A percentile compares a stretch with the other conserved stretches of the same genome.
Conservation (phyloP, 495 filamentous ascomycete species). For the Hypomontagnella monticulosa region DNA sequence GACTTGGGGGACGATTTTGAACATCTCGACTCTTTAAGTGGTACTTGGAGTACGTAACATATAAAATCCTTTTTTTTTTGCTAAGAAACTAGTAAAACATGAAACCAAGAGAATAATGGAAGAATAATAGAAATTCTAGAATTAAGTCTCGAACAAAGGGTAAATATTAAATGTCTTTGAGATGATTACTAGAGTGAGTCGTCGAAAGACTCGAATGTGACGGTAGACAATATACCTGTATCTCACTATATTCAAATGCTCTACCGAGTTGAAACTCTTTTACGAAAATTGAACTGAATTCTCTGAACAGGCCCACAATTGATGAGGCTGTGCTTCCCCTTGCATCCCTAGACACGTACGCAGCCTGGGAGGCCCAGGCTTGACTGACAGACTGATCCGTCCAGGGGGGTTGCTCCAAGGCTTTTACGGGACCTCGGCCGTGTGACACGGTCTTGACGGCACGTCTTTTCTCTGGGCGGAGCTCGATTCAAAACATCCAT, state of each 20-base stretch:
- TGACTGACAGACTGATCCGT: constrained; percentile 30
- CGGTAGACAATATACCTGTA: constrained; percentile 8
- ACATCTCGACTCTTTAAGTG: too few relatives aligned
- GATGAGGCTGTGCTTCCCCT: constrained; percentile 39
- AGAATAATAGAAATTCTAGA: too few relatives aligned
- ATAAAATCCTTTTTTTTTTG: background rate
- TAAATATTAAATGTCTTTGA: too few relatives aligned
- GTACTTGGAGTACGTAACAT: constrained; percentile 15
- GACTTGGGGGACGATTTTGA: constrained; percentile 5
- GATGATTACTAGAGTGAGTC: too few relatives aligned
- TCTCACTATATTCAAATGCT: background rate
- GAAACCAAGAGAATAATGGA: too few relatives aligned
- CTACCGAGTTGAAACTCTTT: constrained; percentile 17
- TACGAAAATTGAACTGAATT: constrained; percentile 7
- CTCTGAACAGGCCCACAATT: constrained; percentile 9
- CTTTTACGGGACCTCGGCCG: constrained; percentile 8
- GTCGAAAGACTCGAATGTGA: too few relatives aligned
- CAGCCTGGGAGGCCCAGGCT: constrained; percentile 1
- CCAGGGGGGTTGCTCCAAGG: too few relatives aligned
- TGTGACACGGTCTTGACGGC: constrained; percentile 1
- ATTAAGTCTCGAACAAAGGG: background rate
- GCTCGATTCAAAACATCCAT: constrained; percentile 19
- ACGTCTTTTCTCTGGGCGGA: background rate
- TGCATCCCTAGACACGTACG: constrained; percentile 35
- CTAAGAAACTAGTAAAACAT: background rate